phyloP scores from a whole-genome alignment of 1,139 yeast species.

The Magnusiomyces clavatus region DNA sequence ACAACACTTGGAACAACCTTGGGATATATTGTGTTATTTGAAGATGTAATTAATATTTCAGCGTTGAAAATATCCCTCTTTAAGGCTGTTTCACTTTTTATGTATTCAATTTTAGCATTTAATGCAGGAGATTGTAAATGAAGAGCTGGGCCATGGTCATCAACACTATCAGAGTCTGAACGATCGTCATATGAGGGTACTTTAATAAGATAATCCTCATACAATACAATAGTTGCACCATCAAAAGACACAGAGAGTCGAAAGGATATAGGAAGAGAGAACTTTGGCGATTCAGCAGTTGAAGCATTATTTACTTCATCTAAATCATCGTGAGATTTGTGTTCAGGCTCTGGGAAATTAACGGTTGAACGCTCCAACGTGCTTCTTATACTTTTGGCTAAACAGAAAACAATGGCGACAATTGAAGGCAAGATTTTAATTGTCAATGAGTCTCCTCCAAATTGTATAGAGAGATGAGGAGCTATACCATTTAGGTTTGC shows the following conservation, averaged over 20 bases:
- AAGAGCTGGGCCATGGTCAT: constrained; percentile 41
- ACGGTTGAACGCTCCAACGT: constrained; percentile 8
- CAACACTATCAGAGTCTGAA: constrained; percentile 4
- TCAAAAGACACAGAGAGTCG: constrained; percentile 21
- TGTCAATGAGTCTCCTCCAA: constrained; percentile 29
- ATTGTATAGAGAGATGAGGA: constrained; percentile 18
- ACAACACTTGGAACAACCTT: constrained; percentile 71
- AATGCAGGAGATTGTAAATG: constrained; percentile 74
- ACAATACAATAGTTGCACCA: constrained; percentile 24
- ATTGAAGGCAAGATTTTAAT: constrained; percentile 27
- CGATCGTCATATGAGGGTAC: constrained; percentile 1
- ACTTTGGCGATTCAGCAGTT: constrained; percentile 3
- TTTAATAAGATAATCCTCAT: constrained; percentile 15
- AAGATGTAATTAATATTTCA: constrained; percentile 58
- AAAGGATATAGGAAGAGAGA: constrained; percentile 21
- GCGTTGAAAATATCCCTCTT: constrained; percentile 43
- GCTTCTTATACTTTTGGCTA: constrained; percentile 9
- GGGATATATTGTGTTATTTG: constrained; percentile 63
- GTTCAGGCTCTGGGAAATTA: neutral
- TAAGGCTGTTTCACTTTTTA: constrained; percentile 23
- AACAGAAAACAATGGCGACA: constrained; percentile 22
- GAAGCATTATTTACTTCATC: neutral
- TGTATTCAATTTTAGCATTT: constrained; percentile 44
- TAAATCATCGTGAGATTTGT: neutral
- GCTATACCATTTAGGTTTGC: constrained; percentile 12